phyloP scores from a whole-genome alignment of 306 rosid genomes.

The Vigna reflexopilosa region DNA sequence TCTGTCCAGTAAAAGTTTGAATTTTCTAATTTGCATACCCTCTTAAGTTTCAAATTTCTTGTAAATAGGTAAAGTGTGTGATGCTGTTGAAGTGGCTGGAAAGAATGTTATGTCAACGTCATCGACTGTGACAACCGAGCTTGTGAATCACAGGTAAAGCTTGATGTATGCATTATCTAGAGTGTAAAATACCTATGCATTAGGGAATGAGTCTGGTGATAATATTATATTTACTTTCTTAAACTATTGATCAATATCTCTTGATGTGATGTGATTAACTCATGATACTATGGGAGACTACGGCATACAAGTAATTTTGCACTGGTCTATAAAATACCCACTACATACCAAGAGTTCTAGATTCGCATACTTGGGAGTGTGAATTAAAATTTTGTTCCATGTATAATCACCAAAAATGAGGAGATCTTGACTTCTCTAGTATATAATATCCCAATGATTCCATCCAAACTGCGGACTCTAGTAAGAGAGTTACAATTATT shows the following conservation, averaged over 20 bases:
- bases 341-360: constrained; percentile 2
- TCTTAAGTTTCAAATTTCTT: constrained; percentile 37
- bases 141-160: constrained; percentile 77
- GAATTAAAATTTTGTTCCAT: not conserved
- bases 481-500: not conserved
- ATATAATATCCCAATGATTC: constrained; percentile 1
- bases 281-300: constrained; percentile 1
- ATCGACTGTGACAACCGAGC: constrained; percentile 86
- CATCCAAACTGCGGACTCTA: constrained; percentile 20
- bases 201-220: constrained; percentile 22
- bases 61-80: constrained; percentile 78
- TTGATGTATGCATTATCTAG: constrained; percentile 32
- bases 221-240: not conserved
- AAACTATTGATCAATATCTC: constrained; percentile 21
- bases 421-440: constrained; percentile 9
- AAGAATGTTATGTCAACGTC: constrained; percentile 92
- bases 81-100: constrained; percentile 93
- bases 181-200: not conserved
- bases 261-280: constrained; percentile 15
- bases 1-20: constrained; percentile 15
- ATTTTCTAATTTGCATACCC: constrained; percentile 21
- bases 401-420: not conserved
- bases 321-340: constrained; percentile 9
- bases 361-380: not conserved
- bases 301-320: constrained; percentile 10